These are phyloP conservation scores for Triticum turgidum DNA, from an alignment of 176 grass and related monocot genomes.

Conservation along the genomic window DNA sequence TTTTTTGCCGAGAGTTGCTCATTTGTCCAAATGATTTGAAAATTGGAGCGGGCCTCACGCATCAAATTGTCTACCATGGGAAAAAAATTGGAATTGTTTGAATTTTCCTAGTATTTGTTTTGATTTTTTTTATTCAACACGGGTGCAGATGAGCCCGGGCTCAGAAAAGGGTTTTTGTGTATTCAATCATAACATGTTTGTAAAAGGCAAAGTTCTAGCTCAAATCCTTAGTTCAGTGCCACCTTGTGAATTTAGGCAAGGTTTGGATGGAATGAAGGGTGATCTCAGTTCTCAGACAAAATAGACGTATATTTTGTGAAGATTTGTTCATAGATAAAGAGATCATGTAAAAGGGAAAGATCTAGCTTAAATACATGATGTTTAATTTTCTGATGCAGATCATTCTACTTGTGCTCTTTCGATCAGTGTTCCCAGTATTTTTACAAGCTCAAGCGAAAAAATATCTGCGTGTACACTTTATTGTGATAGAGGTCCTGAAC, in stretches of 20 bases:
- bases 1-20: too few relatives aligned
- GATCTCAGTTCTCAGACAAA: neutral
- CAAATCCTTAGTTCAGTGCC: neutral
- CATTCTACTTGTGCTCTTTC: slow-evolving; percentile 72
- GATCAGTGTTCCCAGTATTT: slow-evolving; percentile 52
- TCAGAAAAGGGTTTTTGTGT: neutral
- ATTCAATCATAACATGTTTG: neutral
- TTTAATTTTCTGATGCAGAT: slow-evolving; percentile 54
- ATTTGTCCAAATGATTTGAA: too few relatives aligned
- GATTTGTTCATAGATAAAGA: too few relatives aligned
- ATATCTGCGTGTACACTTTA: slow-evolving; percentile 85
- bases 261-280: neutral
- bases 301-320: too few relatives aligned
- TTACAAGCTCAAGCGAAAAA: slow-evolving; percentile 55
- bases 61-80: too few relatives aligned
- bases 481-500: slow-evolving; percentile 75
- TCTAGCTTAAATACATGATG: neutral
- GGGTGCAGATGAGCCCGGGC: too few relatives aligned
- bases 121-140: too few relatives aligned
- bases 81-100: too few relatives aligned
- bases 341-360: too few relatives aligned
- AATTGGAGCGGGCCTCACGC: too few relatives aligned
- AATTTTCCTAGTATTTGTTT: too few relatives aligned
- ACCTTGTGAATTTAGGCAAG: neutral
- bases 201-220: neutral